Evolutionary conservation across 2,329 filamentous ascomycete genomes (phyloP).

Genomic region (Xylaria multiplex): DNA sequence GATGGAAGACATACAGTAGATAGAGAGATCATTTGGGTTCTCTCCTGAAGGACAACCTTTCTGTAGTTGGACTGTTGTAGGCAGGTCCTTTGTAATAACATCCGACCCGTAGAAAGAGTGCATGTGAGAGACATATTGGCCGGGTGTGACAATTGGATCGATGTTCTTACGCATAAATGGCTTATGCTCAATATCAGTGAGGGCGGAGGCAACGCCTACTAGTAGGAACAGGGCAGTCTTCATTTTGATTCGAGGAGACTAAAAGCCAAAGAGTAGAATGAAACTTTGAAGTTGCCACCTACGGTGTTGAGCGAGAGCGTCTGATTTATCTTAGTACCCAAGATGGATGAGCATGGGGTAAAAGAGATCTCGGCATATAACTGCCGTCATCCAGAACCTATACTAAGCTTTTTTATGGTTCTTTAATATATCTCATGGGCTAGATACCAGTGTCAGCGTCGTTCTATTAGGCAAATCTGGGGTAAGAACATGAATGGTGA

Average conservation of each 20-base stretch:
- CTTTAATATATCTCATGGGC: conserved; percentile 16
- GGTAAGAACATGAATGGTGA: conserved; percentile 6
- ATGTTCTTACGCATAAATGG: conserved; percentile 46
- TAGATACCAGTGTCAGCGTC: neutral
- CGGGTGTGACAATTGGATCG: conserved; percentile 44
- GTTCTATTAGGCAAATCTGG: conserved; percentile 14
- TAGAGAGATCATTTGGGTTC: conserved; percentile 47
- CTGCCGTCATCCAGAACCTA: conserved; percentile 19
- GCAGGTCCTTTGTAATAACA: conserved; percentile 38
- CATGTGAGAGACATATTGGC: conserved; percentile 40
- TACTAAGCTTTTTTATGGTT: conserved; percentile 2
- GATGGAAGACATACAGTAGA: conserved; percentile 40
- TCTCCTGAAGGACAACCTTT: conserved; percentile 44
- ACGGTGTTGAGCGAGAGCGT: neutral
- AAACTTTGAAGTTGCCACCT: neutral
- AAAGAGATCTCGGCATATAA: conserved; percentile 15
- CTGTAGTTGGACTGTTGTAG: conserved; percentile 46
- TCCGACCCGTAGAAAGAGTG: conserved; percentile 45
- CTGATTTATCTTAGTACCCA: conserved; percentile 1
- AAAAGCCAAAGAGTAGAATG: neutral
- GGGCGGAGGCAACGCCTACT: conserved; percentile 15
- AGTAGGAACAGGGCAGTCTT: conserved; percentile 8
- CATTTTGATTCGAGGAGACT: conserved; percentile 6
- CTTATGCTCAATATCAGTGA: conserved; percentile 33
- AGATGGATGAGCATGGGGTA: neutral